Percentiles rank a stretch among this genome's conserved stretches.
phyloP scores from a whole-genome alignment of 441 rosid genomes.

The Eruca vesicaria region DNA sequence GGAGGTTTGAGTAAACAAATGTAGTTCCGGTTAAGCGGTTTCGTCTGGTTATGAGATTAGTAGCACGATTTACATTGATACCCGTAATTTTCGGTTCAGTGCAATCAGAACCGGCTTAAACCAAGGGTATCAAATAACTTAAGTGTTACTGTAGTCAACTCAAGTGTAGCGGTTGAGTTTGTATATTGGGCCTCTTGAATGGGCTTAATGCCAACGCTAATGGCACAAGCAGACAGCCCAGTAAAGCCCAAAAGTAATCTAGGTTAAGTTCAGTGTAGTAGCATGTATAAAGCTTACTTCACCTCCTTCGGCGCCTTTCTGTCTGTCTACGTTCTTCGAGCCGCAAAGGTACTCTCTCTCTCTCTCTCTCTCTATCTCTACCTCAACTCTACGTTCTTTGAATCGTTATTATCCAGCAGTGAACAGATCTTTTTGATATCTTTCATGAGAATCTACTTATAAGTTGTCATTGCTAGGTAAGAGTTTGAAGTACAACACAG shows the following conservation, averaged over 20 bases:
- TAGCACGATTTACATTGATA: neutral
- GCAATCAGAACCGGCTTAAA: neutral
- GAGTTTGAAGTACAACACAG: neutral
- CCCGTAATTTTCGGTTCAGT: neutral
- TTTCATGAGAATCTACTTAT: neutral
- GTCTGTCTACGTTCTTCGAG: neutral
- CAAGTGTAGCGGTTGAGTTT: neutral
- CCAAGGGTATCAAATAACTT: neutral
- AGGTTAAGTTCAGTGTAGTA: neutral
- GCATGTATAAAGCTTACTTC: neutral
- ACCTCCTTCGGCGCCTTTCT: neutral
- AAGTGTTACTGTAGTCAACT: neutral
- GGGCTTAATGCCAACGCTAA: neutral
- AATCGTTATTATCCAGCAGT: neutral
- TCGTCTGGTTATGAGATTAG: neutral
- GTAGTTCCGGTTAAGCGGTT: constrained; percentile 8
- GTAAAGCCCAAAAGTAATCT: neutral
- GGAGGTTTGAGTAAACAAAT: constrained; percentile 5
- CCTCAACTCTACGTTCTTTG: neutral
- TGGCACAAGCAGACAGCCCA: neutral
- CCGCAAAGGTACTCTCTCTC: neutral
- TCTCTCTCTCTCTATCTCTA: neutral
- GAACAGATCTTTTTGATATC: neutral
- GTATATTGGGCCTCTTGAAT: neutral
- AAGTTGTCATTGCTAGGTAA: neutral